A percentile compares a stretch with the other conserved stretches of the same genome.
phyloP scores from a whole-genome alignment of 2,329 filamentous ascomycete genomes.

The Hirsutella rhossiliensis region DNA sequence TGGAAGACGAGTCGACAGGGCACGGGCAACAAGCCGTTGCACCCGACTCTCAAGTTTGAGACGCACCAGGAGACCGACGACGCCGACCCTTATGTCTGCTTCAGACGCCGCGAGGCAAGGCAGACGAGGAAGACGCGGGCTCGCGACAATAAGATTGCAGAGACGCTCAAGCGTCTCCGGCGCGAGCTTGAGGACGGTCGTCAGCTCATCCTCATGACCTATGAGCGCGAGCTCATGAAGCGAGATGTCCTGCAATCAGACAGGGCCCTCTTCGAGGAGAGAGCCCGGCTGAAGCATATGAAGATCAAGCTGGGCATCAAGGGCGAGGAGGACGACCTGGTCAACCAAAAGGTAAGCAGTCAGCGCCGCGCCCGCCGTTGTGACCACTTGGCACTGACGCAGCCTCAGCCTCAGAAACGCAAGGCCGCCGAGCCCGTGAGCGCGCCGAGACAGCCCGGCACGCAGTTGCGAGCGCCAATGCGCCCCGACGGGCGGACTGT shows the following conservation, averaged over 20 bases:
- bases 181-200: constrained; percentile 85
- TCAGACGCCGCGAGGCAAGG: constrained; percentile 85
- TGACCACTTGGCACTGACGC: constrained; percentile 23
- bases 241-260: constrained; percentile 67
- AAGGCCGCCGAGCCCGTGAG: constrained; percentile 48
- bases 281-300: constrained; percentile 70
- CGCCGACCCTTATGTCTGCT: constrained; percentile 94
- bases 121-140: constrained; percentile 91
- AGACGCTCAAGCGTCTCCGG: constrained; percentile 85
- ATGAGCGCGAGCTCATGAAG: constrained; percentile 68
- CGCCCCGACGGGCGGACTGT: constrained; percentile 58
- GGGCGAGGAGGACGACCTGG: constrained; percentile 82
- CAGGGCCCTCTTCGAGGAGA: constrained; percentile 69
- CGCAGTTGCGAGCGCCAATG: constrained; percentile 57
- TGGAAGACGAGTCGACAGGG: constrained; percentile 65
- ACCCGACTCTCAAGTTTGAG: constrained; percentile 81
- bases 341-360: constrained; percentile 72
- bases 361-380: constrained; percentile 22
- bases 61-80: constrained; percentile 91
- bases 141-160: constrained; percentile 84
- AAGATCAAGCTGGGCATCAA: constrained; percentile 86
- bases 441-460: constrained; percentile 47
- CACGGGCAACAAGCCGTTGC: constrained; percentile 58
- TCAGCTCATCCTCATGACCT: constrained; percentile 64
- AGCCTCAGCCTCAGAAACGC: constrained; percentile 54